These are phyloP conservation scores for Syzygium aqueum DNA, from an alignment of 345 rosid genomes.

Conservation along the genomic window DNA sequence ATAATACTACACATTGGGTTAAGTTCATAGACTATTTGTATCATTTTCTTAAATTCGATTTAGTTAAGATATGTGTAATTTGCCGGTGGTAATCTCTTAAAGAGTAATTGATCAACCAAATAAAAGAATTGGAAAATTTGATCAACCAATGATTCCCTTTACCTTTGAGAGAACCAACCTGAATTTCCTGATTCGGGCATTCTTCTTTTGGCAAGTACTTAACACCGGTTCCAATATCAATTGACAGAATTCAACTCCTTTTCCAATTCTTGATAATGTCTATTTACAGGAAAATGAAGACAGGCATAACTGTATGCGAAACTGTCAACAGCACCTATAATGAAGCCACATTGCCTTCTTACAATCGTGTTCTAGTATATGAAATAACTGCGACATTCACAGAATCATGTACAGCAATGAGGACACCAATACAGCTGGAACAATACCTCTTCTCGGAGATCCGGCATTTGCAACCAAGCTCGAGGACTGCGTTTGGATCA, in stretches of 20 bases:
- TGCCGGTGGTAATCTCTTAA: background rate
- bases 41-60: background rate
- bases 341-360: background rate
- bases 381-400: slow-evolving; percentile 13
- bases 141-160: background rate
- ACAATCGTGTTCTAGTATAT: background rate
- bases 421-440: slow-evolving; percentile 1
- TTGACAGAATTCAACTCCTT: background rate
- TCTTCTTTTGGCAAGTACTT: background rate
- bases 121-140: background rate
- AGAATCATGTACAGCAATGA: slow-evolving; percentile 12
- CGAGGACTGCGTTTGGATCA: slow-evolving; percentile 55
- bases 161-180: background rate
- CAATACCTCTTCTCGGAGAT: background rate
- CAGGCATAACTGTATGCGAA: background rate
- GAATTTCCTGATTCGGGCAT: background rate
- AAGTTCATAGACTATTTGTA: background rate
- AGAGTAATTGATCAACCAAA: background rate
- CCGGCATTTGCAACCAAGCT: background rate
- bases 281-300: background rate
- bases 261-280: background rate
- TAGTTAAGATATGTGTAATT: background rate
- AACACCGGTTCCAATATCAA: background rate
- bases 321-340: background rate
- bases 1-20: background rate